A percentile compares a stretch with the other conserved stretches of the same genome.
Conservation (phyloP, 805 yeast genomes). For the Kurtzmaniella cleridarum region DNA sequence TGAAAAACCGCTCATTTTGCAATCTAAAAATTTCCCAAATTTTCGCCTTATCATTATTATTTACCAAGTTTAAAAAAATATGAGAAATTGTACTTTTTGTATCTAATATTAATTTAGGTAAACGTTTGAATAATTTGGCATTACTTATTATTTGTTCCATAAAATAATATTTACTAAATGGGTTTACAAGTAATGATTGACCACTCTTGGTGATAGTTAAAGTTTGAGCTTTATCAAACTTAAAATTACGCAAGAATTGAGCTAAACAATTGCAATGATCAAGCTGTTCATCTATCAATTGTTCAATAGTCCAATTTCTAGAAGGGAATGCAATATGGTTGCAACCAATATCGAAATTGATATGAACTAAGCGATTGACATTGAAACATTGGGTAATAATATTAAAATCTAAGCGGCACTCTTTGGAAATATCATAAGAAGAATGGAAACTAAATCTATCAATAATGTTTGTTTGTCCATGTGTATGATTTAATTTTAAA, state of each 20-base stretch:
- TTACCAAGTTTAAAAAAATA: not conserved
- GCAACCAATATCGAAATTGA: slow-evolving; percentile 8
- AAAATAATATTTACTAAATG: slow-evolving; percentile 6
- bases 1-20: not conserved
- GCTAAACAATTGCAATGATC: slow-evolving; percentile 7
- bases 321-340: slow-evolving; percentile 4
- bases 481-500: slow-evolving; percentile 9
- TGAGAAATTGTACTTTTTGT: slow-evolving; percentile 7
- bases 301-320: not conserved
- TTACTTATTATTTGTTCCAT: slow-evolving; percentile 1
- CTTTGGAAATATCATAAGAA: slow-evolving; percentile 5
- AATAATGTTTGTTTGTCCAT: slow-evolving; percentile 6
- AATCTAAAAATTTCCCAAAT: not conserved
- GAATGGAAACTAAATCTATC: slow-evolving; percentile 3
- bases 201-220: not conserved
- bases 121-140: not conserved
- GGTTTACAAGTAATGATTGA: slow-evolving; percentile 1
- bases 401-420: slow-evolving; percentile 5
- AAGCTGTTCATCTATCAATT: not conserved
- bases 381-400: slow-evolving; percentile 3
- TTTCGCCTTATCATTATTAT: not conserved
- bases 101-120: slow-evolving; percentile 4
- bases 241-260: slow-evolving; percentile 3
- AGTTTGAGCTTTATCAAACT: not conserved
- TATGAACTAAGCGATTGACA: not conserved